Evolutionary conservation across 2,329 filamentous ascomycete species (phyloP), one percentile per base, ranked within the genome.

Genomic region (Cercospora sp.): DNA sequence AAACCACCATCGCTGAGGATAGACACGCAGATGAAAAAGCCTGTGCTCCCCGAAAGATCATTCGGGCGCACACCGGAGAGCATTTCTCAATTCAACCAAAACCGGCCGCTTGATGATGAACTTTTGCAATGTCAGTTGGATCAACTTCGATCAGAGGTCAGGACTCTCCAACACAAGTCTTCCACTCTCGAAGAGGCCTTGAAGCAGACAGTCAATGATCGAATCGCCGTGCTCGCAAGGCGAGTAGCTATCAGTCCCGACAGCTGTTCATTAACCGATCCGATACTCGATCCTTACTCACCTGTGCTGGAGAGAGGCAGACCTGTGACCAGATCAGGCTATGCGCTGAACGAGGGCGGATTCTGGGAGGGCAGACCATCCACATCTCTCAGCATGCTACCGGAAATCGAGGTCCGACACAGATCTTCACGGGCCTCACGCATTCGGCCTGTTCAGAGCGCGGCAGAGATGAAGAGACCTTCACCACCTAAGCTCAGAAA

Each of bases 101-200:
- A 5, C 18, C 45, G 45, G 8, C 16, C 51, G 8, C 31, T 18
- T 4, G 33, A 61, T 16, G 59, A 61, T 45, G 33, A 23, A 6
- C n/a, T 57, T 13, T 33, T 57, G 42, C 30, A 55, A 23, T 55
- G 30, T 7, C 61, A 36, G 31, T 13, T 51, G 1, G 61, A 30
- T 39, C 61, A 57, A 28, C 61, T 64, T 42, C 45, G 61, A 8
- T 57, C 61, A 12, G 61, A 64, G 20, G 48, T 64, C 12, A 39
- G 31, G 16, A 39, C 30, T 3, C 48, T 64, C 3, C 45, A 31
- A 10, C 61, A 64, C 3, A 64, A 64, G 30, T 55, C 61, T 6
- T 64, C 30, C 12, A 36, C 33, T 16, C 61, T 64, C 30, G 48
- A 64, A 12, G 61, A 64, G 18, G 48, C 61, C 20, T 13, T 64